Conservation (phyloP, 768 basidiomycete genomes). For the Dioszegia aurantiaca region DNA sequence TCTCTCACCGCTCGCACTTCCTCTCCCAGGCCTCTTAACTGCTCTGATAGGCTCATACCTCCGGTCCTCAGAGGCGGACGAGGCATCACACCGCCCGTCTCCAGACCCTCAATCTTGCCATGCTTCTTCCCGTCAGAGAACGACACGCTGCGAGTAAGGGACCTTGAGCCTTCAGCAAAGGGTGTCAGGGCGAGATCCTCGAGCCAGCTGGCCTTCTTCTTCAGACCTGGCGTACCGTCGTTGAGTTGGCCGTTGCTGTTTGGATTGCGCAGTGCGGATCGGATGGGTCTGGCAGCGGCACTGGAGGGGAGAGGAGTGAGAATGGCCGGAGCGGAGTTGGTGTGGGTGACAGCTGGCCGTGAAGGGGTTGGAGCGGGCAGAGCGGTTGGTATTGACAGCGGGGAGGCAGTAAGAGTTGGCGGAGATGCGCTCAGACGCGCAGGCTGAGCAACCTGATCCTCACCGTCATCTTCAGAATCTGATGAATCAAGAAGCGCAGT, state of each 20-base stretch:
- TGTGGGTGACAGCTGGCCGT: constrained; percentile 26
- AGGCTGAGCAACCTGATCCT: not conserved
- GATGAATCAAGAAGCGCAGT: constrained; percentile 4
- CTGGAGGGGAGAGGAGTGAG: constrained; percentile 32
- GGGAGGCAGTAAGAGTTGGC: constrained; percentile 3
- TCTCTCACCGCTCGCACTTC: constrained; percentile 11
- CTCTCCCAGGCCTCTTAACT: constrained; percentile 6
- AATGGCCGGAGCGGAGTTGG: constrained; percentile 36
- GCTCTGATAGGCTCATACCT: constrained; percentile 5
- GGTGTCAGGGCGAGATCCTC: constrained; percentile 33
- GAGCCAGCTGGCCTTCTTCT: constrained; percentile 38
- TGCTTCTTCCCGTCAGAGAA: constrained; percentile 92
- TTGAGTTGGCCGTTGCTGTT: constrained; percentile 18
- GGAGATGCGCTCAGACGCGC: not conserved
- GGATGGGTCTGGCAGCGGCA: constrained; percentile 29
- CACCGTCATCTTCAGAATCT: not conserved
- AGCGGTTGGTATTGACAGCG: not conserved
- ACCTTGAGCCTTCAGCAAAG: constrained; percentile 7
- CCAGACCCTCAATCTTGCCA: constrained; percentile 76
- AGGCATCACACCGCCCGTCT: constrained; percentile 47
- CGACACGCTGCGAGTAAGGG: constrained; percentile 62
- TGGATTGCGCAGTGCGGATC: constrained; percentile 40
- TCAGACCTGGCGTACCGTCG: constrained; percentile 31
- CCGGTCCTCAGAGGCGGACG: constrained; percentile 1
- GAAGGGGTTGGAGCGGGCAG: constrained; percentile 21